Evolutionary conservation across 2,329 filamentous ascomycete genomes (phyloP), one percentile per base, ranked within the genome.

Genomic region (Colletotrichum sp.): DNA sequence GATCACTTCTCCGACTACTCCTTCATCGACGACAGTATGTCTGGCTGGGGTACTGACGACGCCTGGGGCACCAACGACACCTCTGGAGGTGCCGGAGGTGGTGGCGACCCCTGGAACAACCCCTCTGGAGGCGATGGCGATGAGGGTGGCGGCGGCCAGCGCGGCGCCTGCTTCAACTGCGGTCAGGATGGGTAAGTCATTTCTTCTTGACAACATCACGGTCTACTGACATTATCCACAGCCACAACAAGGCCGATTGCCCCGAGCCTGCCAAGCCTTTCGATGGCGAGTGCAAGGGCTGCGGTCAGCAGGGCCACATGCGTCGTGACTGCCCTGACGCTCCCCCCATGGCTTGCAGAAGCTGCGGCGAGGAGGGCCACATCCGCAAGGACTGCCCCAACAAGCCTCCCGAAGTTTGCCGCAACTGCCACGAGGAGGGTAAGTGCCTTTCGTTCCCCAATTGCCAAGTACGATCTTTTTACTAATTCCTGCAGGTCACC

Each of bases 381-480:
- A 84, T 91, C 80, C 86, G 90, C 67, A 88, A 89, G 32, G 92
- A 94, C 70, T 96, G 94, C 78, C 93, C 93, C 2, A 83, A 89
- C 3, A 91, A 90, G 78, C 88, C 89, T 8, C 87, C 92, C 1
- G 83, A 85, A 78, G 73, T 88, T 12, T 95, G 93, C 84, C 87
- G 87, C 68, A 93, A 94, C 80, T 95, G 93, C 80, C 85, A 89
- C 36, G 83, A 92, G 77, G 89, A 91, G 80, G 92, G 92, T 92
- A 81, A 78, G 85, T 79, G 18, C 26, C 21, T 16, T 16, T 30
- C 28, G 15, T 44, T 32, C 34, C 24, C 18, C 28, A 21, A 32
- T n/a, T 28, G 34, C 34, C 12, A 18, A 36, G 16, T 67, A 21
- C 60, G 34, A 32, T 63, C 9, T 32, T 32, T 44, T 71, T 78